A percentile compares a stretch with the other conserved stretches of the same genome.
Conservation (phyloP, 1,284 basidiomycete species). For the Pseudozyma tsukubaensis region DNA sequence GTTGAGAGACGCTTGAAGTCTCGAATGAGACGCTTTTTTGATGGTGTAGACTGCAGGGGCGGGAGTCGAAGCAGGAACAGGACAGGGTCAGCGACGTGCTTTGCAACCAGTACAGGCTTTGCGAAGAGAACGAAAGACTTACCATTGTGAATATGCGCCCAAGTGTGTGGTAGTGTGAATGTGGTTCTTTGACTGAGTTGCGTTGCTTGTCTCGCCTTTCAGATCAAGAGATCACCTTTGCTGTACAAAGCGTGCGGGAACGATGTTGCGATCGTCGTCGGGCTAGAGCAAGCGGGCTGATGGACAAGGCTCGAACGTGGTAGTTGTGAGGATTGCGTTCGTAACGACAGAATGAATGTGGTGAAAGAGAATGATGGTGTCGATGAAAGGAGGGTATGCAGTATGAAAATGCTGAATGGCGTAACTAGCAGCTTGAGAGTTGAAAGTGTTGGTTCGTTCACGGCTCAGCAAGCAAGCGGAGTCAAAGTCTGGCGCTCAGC, state of each 20-base stretch:
- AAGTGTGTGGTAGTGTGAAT: no score
- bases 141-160: constrained; percentile 14
- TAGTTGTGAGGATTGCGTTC: no score
- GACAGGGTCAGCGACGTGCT: not conserved
- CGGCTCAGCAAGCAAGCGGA: not conserved
- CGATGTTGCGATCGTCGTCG: no score
- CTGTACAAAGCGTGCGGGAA: no score
- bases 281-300: no score
- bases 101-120: not conserved
- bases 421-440: not conserved
- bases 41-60: constrained; percentile 60
- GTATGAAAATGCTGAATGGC: constrained; percentile 1
- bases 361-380: not conserved
- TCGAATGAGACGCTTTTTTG: constrained; percentile 65
- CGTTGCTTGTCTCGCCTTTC: no score
- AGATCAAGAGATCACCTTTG: no score
- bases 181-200: not conserved
- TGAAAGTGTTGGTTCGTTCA: constrained; percentile 26
- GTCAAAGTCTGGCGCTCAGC: constrained; percentile 4
- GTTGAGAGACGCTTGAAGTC: constrained; percentile 89
- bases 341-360: not conserved
- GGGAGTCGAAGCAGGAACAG: not conserved
- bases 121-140: not conserved
- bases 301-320: no score
- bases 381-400: constrained; percentile 2